Conservation (phyloP, 164 flowering plant species). For the Berberis thunbergii region DNA sequence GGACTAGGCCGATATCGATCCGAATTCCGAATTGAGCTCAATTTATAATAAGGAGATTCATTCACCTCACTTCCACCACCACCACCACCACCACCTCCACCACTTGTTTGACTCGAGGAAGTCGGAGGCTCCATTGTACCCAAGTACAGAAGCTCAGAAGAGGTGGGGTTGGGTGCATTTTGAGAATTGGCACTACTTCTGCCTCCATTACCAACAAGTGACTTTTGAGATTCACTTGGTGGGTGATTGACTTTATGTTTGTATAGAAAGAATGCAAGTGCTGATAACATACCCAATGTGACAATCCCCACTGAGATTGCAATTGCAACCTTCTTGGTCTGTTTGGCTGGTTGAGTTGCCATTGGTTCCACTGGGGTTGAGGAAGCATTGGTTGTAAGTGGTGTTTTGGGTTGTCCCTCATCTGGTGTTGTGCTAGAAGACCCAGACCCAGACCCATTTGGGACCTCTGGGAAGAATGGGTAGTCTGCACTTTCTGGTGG, state of each 20-base stretch:
- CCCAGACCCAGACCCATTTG: conserved; percentile 21
- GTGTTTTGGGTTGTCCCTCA: conserved; percentile 14
- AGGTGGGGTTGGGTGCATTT: conserved; percentile 30
- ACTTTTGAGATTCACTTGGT: conserved; percentile 48
- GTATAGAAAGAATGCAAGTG: conserved; percentile 61
- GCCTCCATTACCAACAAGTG: conserved; percentile 28
- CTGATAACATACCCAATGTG: conserved; percentile 67
- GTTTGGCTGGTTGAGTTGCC: conserved; percentile 42
- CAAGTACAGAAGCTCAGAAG: conserved; percentile 56
- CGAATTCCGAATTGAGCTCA: conserved; percentile 42
- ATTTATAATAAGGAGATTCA: conserved; percentile 48
- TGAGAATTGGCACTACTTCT: conserved; percentile 18
- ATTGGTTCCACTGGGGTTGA: conserved; percentile 24
- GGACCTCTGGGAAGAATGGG: conserved; percentile 78
- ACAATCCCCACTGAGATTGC: conserved; percentile 71
- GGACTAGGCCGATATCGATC: conserved; percentile 84
- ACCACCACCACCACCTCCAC: conserved; percentile 7
- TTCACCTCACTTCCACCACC: conserved; percentile 19
- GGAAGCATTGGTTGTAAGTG: conserved; percentile 20
- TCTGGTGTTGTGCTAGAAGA: conserved; percentile 16
- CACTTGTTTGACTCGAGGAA: conserved; percentile 15
- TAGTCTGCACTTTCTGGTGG: conserved; percentile 30
- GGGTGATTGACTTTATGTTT: conserved; percentile 41
- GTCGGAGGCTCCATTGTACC: conserved; percentile 64
- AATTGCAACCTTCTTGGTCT: conserved; percentile 52